Evolutionary conservation across 1,139 yeast genomes (phyloP).

Genomic region (Taiozyma sp.): DNA sequence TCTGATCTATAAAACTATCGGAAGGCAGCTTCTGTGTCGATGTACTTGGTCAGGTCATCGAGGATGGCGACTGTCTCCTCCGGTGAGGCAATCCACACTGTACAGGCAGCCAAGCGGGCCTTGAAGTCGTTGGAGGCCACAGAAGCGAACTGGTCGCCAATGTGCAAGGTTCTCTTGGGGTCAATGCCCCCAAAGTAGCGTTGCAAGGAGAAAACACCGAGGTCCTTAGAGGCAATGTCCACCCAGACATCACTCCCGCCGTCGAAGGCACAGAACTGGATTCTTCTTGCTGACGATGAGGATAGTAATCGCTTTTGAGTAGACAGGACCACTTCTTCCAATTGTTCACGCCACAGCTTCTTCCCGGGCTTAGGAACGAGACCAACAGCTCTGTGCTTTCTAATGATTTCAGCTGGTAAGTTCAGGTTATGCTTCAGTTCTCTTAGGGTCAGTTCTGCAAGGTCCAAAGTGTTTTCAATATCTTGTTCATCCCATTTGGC

Average conservation of each 20-base stretch:
- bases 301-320: slow-evolving; percentile 61
- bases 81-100: slow-evolving; percentile 94
- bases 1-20: slow-evolving; percentile 7
- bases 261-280: slow-evolving; percentile 90
- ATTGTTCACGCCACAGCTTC: slow-evolving; percentile 69
- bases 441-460: slow-evolving; percentile 57
- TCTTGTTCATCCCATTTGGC: slow-evolving; percentile 60
- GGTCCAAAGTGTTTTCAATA: slow-evolving; percentile 59
- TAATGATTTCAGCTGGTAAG: slow-evolving; percentile 57
- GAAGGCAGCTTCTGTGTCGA: slow-evolving; percentile 28
- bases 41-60: slow-evolving; percentile 41
- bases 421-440: slow-evolving; percentile 52
- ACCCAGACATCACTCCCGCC: slow-evolving; percentile 98
- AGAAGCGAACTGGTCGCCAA: slow-evolving; percentile 94
- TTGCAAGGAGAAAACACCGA: slow-evolving; percentile 84
- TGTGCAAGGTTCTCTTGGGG: slow-evolving; percentile 67
- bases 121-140: slow-evolving; percentile 93
- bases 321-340: slow-evolving; percentile 87
- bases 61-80: slow-evolving; percentile 71
- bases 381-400: slow-evolving; percentile 89
- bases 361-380: slow-evolving; percentile 62
- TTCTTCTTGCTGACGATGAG: slow-evolving; percentile 44
- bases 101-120: slow-evolving; percentile 88
- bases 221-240: slow-evolving; percentile 90
- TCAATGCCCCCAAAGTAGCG: slow-evolving; percentile 59